Base-by-base conservation (phyloP, 495 filamentous ascomycete genomes). In the Hypoxylon cercidicola region DNA sequence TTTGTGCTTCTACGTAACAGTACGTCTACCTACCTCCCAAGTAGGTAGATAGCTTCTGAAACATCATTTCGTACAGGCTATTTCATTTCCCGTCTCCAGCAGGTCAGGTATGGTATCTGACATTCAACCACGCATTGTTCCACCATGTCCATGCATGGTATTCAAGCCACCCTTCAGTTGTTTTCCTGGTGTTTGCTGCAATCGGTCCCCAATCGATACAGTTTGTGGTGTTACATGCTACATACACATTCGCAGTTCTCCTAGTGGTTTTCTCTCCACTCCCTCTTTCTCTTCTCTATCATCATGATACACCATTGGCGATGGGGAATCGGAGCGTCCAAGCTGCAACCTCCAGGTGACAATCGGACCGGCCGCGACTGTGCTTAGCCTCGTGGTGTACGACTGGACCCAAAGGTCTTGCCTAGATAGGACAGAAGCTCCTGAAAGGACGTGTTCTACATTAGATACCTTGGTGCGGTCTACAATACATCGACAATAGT, bases 341-440 rank as follows among this genome's bases (percentile, higher is more conserved):
- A 40, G 40, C 45, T 53, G 41, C 49, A 50, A 32, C 53, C 19
- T 57, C 23, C 59, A 48, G 41, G 54, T 41, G 46, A 51, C 54
- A 68, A 68, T 68, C 59, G 59, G 64, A 59, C 59, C 64, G 64
- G 59, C 54, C 53, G 20, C 21, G 23, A 48, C 40, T 58, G 54
- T 35, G 43, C 34, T 44, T 54, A 28, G 48, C 48, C 59, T 62
- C 51, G 58, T 62, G 54, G 59, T 53, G 54, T 62, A 47, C 49
- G 15, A 68, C 54, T 54, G 39, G 34, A 12, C 53, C 30, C 10
- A 57, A 18, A 47, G 15, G 32, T 62, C 28, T 43, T 53, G 18
- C 54, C 40, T 55, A 51, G 58, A 67, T 44, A 16, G 53, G 41
- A 56, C 37, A 47, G 43, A 37, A 48, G 48, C 9, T 47, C 51